Evolutionary conservation across 345 rosid species (phyloP), one percentile per base, ranked within the genome.

Genomic region (Orychophragmus violaceus): DNA sequence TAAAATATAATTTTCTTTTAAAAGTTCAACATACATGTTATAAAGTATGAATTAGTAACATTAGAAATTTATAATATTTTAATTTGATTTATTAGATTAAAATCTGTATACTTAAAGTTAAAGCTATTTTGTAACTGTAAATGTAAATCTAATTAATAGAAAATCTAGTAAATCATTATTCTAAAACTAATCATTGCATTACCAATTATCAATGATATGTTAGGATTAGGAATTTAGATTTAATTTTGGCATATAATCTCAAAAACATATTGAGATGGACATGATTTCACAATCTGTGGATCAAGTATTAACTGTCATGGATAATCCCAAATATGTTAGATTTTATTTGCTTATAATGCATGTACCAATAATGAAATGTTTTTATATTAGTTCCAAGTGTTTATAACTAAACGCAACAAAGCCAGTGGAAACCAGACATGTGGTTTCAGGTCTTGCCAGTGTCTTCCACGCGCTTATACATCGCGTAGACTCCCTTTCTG

Each of bases 401-500:
- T 27, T 48, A 13, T 59, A 1, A 12, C 8, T 33, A 45, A 19
- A 55, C 62, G 21, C 35, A 51, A 37, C 42, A 60, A 14, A 60
- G 28, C 35, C 67, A 69, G 61, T 51, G 64, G 7, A 68, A 49
- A 18, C 16, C 32, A 51, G 41, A 60, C 53, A 52, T 46, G 53
- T 70, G 62, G 41, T 27, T 49, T 13, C 64, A 56, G 35, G 42
- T 18, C 24, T 5, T 16, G 59, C 42, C 22, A 55, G 39, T 71
- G 30, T 4, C 14, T 3, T 2, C 1, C 71, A 65, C 76, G 76
- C 53, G 51, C 39, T 3, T 0, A 8, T 21, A 8, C 6, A 29
- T 9, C 60, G 76, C 76, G 71, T 65, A 6, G 28, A 46, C n/a
- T 14, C n/a, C 33, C 21, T 46, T 54, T 62, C 14, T 12, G 29